Evolutionary conservation across 1,139 yeast species (phyloP).

Genomic region (Magnusiomyces suaveolens): DNA sequence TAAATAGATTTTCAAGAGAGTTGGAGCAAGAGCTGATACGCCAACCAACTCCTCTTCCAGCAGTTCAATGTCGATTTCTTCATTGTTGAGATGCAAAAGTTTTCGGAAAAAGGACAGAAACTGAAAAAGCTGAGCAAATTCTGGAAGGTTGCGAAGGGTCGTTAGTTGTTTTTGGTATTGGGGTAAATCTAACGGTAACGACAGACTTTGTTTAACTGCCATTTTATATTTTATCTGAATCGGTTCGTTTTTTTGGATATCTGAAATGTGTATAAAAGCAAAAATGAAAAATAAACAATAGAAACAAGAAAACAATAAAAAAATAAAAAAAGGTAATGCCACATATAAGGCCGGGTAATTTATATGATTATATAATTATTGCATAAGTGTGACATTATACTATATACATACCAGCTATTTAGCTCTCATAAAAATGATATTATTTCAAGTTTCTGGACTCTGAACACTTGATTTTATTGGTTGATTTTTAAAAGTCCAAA

Average conservation of each 20-base stretch:
- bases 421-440: background rate
- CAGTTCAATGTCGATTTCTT: slow-evolving; percentile 22
- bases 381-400: background rate
- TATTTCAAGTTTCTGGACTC: background rate
- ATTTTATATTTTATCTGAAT: background rate
- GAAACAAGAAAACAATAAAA: too few relatives aligned
- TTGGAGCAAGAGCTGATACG: slow-evolving; percentile 11
- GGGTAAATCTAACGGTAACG: slow-evolving; percentile 20
- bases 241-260: too few relatives aligned
- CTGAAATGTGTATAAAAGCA: too few relatives aligned
- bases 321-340: background rate
- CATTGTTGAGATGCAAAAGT: slow-evolving; percentile 18
- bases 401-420: background rate
- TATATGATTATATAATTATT: too few relatives aligned
- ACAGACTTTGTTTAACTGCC: background rate
- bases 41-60: slow-evolving; percentile 27
- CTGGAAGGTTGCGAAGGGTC: slow-evolving; percentile 24
- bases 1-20: slow-evolving; percentile 14
- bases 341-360: background rate
- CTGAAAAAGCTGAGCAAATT: slow-evolving; percentile 23
- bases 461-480: background rate
- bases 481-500: background rate
- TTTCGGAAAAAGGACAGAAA: slow-evolving; percentile 23
- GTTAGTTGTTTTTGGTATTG: slow-evolving; percentile 18
- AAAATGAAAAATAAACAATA: background rate